Evolutionary conservation across 2,329 filamentous ascomycete species (phyloP), one percentile per base, ranked within the genome.

Genomic region (Apiospora saccharicola): DNA sequence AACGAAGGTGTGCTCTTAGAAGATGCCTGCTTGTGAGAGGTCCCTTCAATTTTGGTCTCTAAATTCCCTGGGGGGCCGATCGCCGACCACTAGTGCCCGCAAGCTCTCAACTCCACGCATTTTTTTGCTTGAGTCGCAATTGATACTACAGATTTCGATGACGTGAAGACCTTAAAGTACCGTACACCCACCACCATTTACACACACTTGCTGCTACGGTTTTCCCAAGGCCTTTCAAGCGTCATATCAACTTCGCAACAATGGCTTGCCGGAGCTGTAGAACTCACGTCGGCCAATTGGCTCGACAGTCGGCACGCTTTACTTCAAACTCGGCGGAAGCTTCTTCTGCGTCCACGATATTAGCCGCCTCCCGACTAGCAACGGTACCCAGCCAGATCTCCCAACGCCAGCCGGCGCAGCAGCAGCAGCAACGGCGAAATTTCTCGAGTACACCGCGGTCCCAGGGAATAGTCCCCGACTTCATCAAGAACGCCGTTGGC

Each of bases 221-320:
- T 34, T 24, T 8, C 19, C 46, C 41, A n/a, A 22, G 24, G 34
- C n/a, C 34, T 70, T 47, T 47, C 71, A 68, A 53, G 70, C 46
- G 53, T 47, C 44, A 70, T 19, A 53, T 30, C 68, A 26, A 47
- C 6, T 47, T 30, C 47, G 67, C 67, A 70, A 70, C 72, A 79
- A 87, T 89, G 85, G 85, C 86, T 72, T 87, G 86, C 78, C 83
- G 86, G 77, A 84, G 81, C 78, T 88, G 87, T 79, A 82, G 82
- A 74, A 78, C 81, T 57, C 85, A 86, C 79, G 81, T 86, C 43
- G 70, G 73, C 68, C 76, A 76, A 75, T 73, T 79, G 49, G 75
- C 72, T 46, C 77, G 77, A 72, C 78, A 77, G 75, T 41, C 37
- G 37, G 72, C 75, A 47, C 47, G 68, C 44, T 41, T 41, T 49